Percentiles rank a stretch among this genome's conserved stretches.
These are phyloP conservation scores for Podosphaera fusca DNA, from an alignment of 2,329 filamentous ascomycete genomes.

Conservation along the genomic window DNA sequence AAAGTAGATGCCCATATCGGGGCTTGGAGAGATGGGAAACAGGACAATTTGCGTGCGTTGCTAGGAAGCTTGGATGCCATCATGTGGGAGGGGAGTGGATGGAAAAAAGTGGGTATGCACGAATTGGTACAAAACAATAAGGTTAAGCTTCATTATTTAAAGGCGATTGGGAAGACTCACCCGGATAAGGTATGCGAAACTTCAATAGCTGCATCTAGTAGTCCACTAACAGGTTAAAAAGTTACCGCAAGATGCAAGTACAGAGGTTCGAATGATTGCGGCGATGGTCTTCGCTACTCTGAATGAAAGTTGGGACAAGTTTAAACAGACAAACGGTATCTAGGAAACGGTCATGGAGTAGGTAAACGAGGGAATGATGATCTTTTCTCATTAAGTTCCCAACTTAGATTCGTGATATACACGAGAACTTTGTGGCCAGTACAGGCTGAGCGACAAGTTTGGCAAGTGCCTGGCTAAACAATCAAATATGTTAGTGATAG, in stretches of 20 bases:
- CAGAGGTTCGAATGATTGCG: constrained; percentile 42
- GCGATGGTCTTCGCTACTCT: constrained; percentile 42
- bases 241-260: constrained; percentile 40
- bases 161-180: constrained; percentile 94
- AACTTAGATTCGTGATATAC: neutral
- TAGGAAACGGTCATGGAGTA: constrained; percentile 14
- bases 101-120: constrained; percentile 91
- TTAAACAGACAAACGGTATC: constrained; percentile 44
- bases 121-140: constrained; percentile 82
- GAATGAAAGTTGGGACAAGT: constrained; percentile 53
- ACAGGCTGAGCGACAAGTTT: neutral
- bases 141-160: constrained; percentile 97
- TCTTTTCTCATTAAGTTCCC: neutral
- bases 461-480: too few relatives aligned
- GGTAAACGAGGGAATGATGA: neutral
- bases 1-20: constrained; percentile 59
- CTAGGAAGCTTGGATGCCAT: constrained; percentile 71
- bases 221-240: constrained; percentile 14
- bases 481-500: too few relatives aligned
- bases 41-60: constrained; percentile 75
- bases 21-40: constrained; percentile 73
- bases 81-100: constrained; percentile 75
- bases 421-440: neutral
- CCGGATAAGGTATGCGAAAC: constrained; percentile 65
- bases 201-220: neutral